Evolutionary conservation across 1,284 basidiomycete genomes (phyloP), one percentile per base, ranked within the genome.

Genomic region (Papiliotrema nemorosa): DNA sequence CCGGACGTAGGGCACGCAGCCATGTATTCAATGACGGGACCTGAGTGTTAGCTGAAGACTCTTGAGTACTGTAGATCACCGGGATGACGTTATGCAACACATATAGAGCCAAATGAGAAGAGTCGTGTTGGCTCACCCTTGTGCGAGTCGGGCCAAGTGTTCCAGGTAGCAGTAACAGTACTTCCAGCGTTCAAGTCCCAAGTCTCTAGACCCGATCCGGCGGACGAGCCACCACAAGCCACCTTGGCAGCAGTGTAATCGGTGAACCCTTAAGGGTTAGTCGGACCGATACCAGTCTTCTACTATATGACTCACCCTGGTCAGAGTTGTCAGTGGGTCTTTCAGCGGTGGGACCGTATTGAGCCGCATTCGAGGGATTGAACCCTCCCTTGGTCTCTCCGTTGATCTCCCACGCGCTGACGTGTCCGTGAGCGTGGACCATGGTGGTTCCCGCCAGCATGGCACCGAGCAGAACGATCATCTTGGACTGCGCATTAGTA

Each of bases 21-120:
- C 58, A 62, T 60, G 36, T 56, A 62, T 33, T 60, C 46, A 36
- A 51, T 57, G 22, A 58, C 46, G 3, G 60, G 50, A 9, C 62
- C 57, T 35, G 36, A 27, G 18, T 18, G 14, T 50, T 34, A 44
- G 41, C 48, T n/a, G n/a, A n/a, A n/a, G n/a, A n/a, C n/a, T 34
- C 12, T 39, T 13, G 20, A 14, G 20, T 10, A 9, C 20, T 20
- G 37, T 12, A 39, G 37, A 20, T 21, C 37, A 9, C 20, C 12
- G 9, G 20, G 12, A 14, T 39, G 13, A 39, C 12, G 12, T 39
- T 20, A 14, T 43, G 3, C 3, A 9, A 26, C 20, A 29, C 38
- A n/a, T n/a, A n/a, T n/a, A n/a, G n/a, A n/a, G n/a, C n/a, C n/a
- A n/a, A n/a, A 22, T n/a, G 35, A 41, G 27, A 31, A 38, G 29